phyloP scores from a whole-genome alignment of 345 rosid species.

The Kandelia obovata region DNA sequence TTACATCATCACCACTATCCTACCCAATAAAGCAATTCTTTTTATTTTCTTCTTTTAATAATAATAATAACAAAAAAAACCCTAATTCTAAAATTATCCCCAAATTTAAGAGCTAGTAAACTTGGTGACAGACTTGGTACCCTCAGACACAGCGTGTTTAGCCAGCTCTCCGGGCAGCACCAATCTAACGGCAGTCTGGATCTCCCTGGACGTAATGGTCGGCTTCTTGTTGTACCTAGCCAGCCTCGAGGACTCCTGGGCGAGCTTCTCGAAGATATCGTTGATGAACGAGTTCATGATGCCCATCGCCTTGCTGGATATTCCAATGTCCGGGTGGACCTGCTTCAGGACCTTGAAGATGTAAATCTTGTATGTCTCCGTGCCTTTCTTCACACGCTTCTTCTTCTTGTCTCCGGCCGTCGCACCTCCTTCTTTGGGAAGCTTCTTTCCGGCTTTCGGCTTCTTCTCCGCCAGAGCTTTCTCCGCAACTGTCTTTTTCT shows the following conservation, averaged over 20 bases:
- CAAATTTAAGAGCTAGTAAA: constrained; percentile 1
- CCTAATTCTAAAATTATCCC: background rate
- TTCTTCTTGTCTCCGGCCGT: background rate
- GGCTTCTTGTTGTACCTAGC: background rate
- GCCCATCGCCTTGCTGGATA: background rate
- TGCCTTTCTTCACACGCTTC: background rate
- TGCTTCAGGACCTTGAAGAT: background rate
- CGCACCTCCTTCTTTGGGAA: background rate
- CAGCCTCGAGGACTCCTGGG: background rate
- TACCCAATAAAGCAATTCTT: background rate
- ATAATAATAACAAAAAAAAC: background rate
- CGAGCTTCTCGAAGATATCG: background rate
- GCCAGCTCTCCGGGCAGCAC: background rate
- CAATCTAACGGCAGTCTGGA: background rate
- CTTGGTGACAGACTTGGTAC: background rate
- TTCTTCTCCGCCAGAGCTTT: constrained; percentile 1
- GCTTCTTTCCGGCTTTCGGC: constrained; percentile 1
- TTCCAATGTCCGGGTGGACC: constrained; percentile 1
- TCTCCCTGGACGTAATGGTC: background rate
- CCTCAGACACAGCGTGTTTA: background rate
- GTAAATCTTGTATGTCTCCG: background rate
- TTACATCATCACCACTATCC: background rate
- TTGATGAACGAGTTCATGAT: background rate
- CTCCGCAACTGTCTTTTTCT: background rate
- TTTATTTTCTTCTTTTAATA: background rate